Evolutionary conservation across 31 red algal species (phyloP).

Genomic region (Porphyra umbilicalis): DNA sequence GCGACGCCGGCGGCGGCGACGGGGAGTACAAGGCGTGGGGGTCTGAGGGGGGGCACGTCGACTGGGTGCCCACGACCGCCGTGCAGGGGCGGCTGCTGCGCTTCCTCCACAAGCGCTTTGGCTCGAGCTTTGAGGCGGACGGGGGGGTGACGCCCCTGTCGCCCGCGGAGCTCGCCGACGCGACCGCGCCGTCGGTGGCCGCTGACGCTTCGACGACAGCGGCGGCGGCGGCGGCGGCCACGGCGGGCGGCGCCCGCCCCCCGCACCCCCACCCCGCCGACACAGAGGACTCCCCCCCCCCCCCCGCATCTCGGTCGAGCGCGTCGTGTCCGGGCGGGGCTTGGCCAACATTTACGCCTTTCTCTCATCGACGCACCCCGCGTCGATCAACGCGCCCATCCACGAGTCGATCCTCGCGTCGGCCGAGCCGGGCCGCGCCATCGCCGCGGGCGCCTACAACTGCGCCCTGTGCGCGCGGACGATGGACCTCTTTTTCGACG

Average conservation of each 20-base stretch:
- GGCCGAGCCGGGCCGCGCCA: slow-evolving; percentile 52
- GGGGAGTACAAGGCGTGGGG: slow-evolving; percentile 43
- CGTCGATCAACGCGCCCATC: slow-evolving; percentile 39
- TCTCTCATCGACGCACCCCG: slow-evolving; percentile 49
- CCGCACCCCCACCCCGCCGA: too few species aligned
- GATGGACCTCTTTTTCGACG: slow-evolving; percentile 73
- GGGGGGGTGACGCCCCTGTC: slow-evolving; percentile 8
- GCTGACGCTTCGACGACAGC: not conserved
- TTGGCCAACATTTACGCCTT: slow-evolving; percentile 97
- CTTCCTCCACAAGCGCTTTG: slow-evolving; percentile 48
- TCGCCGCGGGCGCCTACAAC: slow-evolving; percentile 60
- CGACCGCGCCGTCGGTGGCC: too few species aligned
- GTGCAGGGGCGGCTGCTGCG: slow-evolving; percentile 56
- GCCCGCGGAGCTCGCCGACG: not conserved
- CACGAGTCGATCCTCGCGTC: slow-evolving; percentile 46
- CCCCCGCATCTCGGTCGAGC: slow-evolving; percentile 80
- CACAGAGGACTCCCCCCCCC: slow-evolving; percentile 1
- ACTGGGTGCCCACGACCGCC: slow-evolving; percentile 86
- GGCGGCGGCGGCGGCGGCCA: not conserved
- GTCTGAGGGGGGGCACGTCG: slow-evolving; percentile 94
- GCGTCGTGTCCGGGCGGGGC: slow-evolving; percentile 81
- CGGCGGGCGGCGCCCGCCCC: too few species aligned
- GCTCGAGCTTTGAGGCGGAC: slow-evolving; percentile 11
- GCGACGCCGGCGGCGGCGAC: not conserved
- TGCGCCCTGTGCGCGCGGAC: slow-evolving; percentile 62